phyloP scores from a whole-genome alignment of 805 yeast species.

The Metschnikowia noctiluminum region DNA sequence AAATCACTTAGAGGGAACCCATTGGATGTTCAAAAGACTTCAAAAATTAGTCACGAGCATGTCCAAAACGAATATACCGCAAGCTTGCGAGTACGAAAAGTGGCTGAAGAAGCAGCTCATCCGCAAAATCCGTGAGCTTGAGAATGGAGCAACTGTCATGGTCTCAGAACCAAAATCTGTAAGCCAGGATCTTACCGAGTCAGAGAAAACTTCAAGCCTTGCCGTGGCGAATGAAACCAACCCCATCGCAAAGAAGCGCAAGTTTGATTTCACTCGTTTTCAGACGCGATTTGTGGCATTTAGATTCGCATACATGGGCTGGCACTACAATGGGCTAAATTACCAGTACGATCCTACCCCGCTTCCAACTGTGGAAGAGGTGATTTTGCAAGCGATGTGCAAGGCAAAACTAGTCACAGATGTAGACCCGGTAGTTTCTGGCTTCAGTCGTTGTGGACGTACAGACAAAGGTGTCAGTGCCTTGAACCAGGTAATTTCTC shows the following conservation, averaged over 20 bases:
- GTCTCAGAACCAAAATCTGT: neutral
- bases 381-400: conserved; percentile 66
- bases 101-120: conserved; percentile 72
- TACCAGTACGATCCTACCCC: conserved; percentile 72
- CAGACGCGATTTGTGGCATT: conserved; percentile 70
- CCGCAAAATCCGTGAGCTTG: conserved; percentile 53
- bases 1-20: neutral
- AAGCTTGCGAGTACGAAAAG: conserved; percentile 39
- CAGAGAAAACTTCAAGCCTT: neutral
- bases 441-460: conserved; percentile 88
- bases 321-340: conserved; percentile 92
- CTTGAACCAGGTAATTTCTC: conserved; percentile 86
- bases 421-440: conserved; percentile 56
- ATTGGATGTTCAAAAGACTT: conserved; percentile 28
- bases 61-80: conserved; percentile 13
- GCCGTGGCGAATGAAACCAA: neutral
- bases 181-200: neutral
- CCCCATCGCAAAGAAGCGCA: conserved; percentile 19
- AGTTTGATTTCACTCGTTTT: conserved; percentile 64
- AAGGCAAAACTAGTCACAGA: conserved; percentile 63
- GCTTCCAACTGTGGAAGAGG: conserved; percentile 83
- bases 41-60: conserved; percentile 19
- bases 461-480: conserved; percentile 98
- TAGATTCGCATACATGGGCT: conserved; percentile 84
- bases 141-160: conserved; percentile 20